Evolutionary conservation across 1,284 basidiomycete genomes (phyloP), one percentile per base, ranked within the genome.

Genomic region (Chondrostereum purpureum): DNA sequence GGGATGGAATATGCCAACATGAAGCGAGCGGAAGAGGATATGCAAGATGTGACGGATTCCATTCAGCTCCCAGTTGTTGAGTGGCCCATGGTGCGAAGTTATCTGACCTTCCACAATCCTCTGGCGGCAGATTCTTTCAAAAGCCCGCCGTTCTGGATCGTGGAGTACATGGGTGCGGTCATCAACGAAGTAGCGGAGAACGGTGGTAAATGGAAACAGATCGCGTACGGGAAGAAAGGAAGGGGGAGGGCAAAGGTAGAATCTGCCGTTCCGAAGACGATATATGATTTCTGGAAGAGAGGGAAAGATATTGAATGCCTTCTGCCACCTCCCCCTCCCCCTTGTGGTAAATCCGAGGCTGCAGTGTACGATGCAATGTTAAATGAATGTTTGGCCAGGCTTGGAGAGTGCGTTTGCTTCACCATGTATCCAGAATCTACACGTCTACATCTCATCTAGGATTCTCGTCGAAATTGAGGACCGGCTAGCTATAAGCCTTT

Each of bases 251-350:
- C 12, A 33, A 49, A n/a, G 35, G 17, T n/a, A n/a, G n/a, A n/a
- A n/a, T n/a, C n/a, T n/a, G n/a, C n/a, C 4, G 43, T 57, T 34
- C 65, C 68, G 27, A 50, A 58, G 1, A 69, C 69, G 0, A 20
- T 64, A 0, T 79, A 79, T 51, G 66, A 64, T 0, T 74, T 70
- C 46, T 80, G 77, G 77, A 60, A 60, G 41, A 52, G 57, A 3
- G 62, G 62, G n/a, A n/a, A n/a, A n/a, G n/a, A n/a, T n/a, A n/a
- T n/a, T n/a, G n/a, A n/a, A n/a, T n/a, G n/a, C n/a, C n/a, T n/a
- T n/a, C n/a, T n/a, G n/a, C n/a, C n/a, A n/a, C n/a, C n/a, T n/a
- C n/a, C n/a, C n/a, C n/a, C n/a, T n/a, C n/a, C n/a, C n/a, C n/a
- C n/a, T n/a, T n/a, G n/a, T n/a, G n/a, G n/a, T n/a, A n/a, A n/a